phyloP scores from a whole-genome alignment of 148 eudicot species.

The Limonium bicolor region DNA sequence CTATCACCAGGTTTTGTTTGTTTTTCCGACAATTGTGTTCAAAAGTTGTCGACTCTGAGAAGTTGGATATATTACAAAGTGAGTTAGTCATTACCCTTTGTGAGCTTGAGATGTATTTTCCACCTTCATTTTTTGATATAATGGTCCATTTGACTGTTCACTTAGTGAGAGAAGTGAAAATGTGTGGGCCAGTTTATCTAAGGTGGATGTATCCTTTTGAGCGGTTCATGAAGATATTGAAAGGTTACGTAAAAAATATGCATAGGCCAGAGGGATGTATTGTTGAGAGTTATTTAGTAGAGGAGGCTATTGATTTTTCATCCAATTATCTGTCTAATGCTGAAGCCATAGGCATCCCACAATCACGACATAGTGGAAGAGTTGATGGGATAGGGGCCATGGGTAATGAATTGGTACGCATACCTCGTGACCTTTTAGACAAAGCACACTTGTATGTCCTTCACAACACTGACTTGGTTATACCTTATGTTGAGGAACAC shows the following conservation, averaged over 20 bases:
- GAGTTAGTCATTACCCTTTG: constrained; percentile 4
- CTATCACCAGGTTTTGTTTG: constrained; percentile 3
- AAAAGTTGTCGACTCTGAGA: neutral
- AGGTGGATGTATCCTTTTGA: constrained; percentile 10
- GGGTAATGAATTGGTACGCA: no score
- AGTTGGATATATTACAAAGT: constrained; percentile 1
- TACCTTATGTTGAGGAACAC: neutral
- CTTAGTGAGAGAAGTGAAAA: constrained; percentile 1
- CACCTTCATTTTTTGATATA: neutral
- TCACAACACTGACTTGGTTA: neutral
- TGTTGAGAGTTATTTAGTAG: constrained; percentile 2
- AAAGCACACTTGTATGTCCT: neutral
- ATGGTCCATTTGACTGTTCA: neutral
- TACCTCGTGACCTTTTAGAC: no score
- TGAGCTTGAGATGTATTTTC: constrained; percentile 11
- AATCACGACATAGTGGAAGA: no score
- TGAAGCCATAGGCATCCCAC: no score
- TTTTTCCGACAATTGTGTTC: constrained; percentile 3
- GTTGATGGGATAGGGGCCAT: no score
- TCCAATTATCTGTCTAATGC: neutral
- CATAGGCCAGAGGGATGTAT: constrained; percentile 5
- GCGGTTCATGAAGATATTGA: constrained; percentile 1
- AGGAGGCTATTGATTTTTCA: constrained; percentile 6
- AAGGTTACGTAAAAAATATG: constrained; percentile 3
- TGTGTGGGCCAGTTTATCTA: constrained; percentile 3